Base-by-base conservation (phyloP, 2,329 filamentous ascomycete species). In the Davidsoniella neocaledoniae region DNA sequence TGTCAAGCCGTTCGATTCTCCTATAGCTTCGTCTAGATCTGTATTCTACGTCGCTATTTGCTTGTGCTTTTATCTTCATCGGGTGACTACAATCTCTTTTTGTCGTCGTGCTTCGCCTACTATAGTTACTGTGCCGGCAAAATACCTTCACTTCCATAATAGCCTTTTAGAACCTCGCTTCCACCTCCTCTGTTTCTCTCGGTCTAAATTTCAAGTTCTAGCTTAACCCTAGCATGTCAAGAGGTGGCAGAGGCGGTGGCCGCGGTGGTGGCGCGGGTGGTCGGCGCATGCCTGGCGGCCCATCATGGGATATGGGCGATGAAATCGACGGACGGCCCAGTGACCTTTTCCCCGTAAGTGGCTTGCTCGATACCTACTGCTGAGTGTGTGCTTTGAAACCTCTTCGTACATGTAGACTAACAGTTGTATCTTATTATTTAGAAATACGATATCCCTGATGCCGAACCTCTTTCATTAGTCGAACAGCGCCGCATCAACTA, bases 311-410 rank as follows among this genome's bases (percentile, higher is more conserved):
- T 42, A 66, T 62, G 16, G 65, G 68, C 39, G 72, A 75, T 55
- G 74, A 77, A 55, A 69, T 72, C 7, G 72, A 76, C 58, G 69
- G 69, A 47, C 66, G 71, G 29, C 75, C 75, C 5, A 72, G 72
- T n/a, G 74, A 78, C 55, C 69, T 74, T 8, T 78, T 78, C 53
- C 74, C 75, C 0, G 73, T 76, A 60, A 53, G 69, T 57, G 8
- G 36, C 44, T 36, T 26, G 23, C 12, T 5, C 14, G 44, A 16
- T 2, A 23, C 17, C 10, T 23, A 14, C 17, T n/a, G 25, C 40
- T 23, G 40, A 19, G 12, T 43, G 10, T 21, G 9, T 23, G 7
- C 21, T 40, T 23, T 23, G 2, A 6, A 12, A 2, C 14, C 16
- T 26, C 12, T 4, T 3, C 4, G 19, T n/a, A 6, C 17, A 33